Evolutionary conservation across 139 green algal genomes (phyloP).

Genomic region (Chlorella vulgaris): DNA sequence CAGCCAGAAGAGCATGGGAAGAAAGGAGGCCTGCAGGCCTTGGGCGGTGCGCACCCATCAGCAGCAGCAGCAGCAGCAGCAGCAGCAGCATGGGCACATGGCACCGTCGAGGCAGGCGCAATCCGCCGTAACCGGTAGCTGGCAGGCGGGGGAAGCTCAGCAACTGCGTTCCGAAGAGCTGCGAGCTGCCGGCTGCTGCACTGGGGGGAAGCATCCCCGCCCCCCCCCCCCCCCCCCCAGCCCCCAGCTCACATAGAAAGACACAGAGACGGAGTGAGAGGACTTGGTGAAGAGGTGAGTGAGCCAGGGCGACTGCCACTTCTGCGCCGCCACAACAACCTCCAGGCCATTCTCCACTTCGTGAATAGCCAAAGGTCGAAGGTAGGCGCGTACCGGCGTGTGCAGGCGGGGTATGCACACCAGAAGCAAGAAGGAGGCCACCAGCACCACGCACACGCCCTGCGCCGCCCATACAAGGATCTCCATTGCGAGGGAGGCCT

Average conservation of each 20-base stretch:
- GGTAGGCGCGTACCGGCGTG: conserved; percentile 17
- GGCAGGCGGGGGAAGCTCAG: too few relatives aligned
- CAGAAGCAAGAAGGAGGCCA: conserved; percentile 40
- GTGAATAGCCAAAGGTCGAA: conserved; percentile 42
- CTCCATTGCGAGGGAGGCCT: neutral
- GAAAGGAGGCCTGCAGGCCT: conserved; percentile 28
- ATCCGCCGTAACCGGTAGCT: too few relatives aligned
- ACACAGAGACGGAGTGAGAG: conserved; percentile 41
- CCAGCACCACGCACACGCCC: conserved; percentile 27
- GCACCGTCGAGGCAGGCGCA: neutral
- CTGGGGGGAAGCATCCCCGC: neutral
- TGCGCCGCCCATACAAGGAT: neutral
- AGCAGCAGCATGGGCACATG: neutral
- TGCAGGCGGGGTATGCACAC: conserved; percentile 52
- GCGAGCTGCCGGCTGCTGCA: neutral
- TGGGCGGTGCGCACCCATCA: neutral
- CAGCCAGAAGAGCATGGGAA: conserved; percentile 37
- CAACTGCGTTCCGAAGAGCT: neutral
- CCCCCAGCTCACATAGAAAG: conserved; percentile 48
- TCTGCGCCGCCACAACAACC: conserved; percentile 28
- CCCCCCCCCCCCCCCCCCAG: neutral
- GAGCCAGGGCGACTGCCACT: conserved; percentile 31
- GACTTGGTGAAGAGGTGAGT: conserved; percentile 42
- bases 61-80: too few relatives aligned
- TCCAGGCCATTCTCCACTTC: conserved; percentile 47